phyloP scores from a whole-genome alignment of 2,329 filamentous ascomycete species.

The Fusarium nanum region DNA sequence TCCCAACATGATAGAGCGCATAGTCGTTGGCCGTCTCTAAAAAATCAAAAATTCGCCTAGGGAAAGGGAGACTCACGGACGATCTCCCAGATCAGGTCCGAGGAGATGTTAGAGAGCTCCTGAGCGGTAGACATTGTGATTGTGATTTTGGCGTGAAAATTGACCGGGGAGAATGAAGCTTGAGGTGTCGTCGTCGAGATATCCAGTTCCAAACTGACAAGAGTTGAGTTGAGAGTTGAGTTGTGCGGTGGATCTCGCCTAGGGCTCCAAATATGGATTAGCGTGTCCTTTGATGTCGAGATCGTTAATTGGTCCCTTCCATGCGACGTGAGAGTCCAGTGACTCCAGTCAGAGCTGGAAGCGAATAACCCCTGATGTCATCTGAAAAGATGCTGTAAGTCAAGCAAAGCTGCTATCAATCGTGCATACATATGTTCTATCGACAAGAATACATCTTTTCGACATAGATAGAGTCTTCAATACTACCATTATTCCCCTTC shows the following conservation, averaged over 20 bases:
- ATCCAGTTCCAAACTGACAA: slow-evolving; percentile 33
- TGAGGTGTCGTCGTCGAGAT: slow-evolving; percentile 47
- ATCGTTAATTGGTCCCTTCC: background rate
- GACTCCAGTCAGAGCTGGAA: slow-evolving; percentile 7
- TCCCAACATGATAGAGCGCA: slow-evolving; percentile 24
- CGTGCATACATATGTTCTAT: background rate
- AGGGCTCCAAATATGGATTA: slow-evolving; percentile 49
- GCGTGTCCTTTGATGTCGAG: slow-evolving; percentile 11
- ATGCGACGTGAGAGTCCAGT: slow-evolving; percentile 6
- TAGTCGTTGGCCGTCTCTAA: slow-evolving; percentile 6
- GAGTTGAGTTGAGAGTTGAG: slow-evolving; percentile 27
- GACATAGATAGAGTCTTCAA: background rate
- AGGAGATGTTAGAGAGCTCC: slow-evolving; percentile 78
- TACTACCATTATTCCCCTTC: background rate
- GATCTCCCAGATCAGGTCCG: slow-evolving; percentile 94
- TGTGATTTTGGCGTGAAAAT: slow-evolving; percentile 47
- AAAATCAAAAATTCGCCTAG: slow-evolving; percentile 11
- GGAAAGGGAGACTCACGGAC: slow-evolving; percentile 79
- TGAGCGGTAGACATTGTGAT: slow-evolving; percentile 67
- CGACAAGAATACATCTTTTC: background rate
- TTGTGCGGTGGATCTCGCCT: slow-evolving; percentile 54
- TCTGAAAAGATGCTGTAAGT: background rate
- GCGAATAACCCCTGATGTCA: slow-evolving; percentile 31
- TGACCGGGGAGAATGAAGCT: slow-evolving; percentile 42
- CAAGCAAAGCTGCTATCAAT: background rate